phyloP scores from a whole-genome alignment of 495 filamentous ascomycete species.

The Baudoinia panamericana region DNA sequence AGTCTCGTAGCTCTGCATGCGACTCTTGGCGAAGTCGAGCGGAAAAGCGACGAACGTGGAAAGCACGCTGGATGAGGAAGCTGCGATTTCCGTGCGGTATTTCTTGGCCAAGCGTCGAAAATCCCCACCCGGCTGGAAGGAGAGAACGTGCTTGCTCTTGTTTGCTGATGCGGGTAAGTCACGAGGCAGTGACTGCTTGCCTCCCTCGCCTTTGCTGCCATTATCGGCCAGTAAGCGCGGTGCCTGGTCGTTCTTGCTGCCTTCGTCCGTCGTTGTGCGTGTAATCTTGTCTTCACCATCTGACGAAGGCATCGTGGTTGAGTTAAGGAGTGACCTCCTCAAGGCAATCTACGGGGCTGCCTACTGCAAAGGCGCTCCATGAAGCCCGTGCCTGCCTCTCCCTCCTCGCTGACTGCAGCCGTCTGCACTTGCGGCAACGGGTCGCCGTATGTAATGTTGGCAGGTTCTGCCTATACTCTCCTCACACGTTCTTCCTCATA shows the following conservation, averaged over 20 bases:
- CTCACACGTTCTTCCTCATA: too few relatives aligned
- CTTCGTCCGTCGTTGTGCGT: not conserved
- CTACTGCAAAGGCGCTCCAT: slow-evolving; percentile 18
- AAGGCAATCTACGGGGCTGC: slow-evolving; percentile 19
- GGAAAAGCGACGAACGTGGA: slow-evolving; percentile 66
- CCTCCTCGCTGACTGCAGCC: too few relatives aligned
- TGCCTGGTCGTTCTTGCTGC: not conserved
- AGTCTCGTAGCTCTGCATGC: slow-evolving; percentile 54
- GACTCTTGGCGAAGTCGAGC: slow-evolving; percentile 72
- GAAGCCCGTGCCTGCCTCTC: too few relatives aligned
- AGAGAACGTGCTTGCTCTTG: slow-evolving; percentile 1
- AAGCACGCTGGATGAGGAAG: slow-evolving; percentile 57
- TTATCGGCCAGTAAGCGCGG: too few relatives aligned
- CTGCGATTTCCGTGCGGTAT: slow-evolving; percentile 69
- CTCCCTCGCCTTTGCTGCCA: too few relatives aligned
- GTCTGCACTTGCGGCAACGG: too few relatives aligned
- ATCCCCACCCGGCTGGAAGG: slow-evolving; percentile 27
- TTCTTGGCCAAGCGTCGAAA: slow-evolving; percentile 52
- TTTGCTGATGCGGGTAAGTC: not conserved
- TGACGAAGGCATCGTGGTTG: slow-evolving; percentile 13
- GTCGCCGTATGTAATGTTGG: too few relatives aligned
- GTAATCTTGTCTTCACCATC: slow-evolving; percentile 18
- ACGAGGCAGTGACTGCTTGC: too few relatives aligned
- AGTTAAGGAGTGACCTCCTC: slow-evolving; percentile 10
- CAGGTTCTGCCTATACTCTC: too few relatives aligned